Evolutionary conservation across 805 yeast species (phyloP), one percentile per base, ranked within the genome.

Genomic region (Kodamaea fukazawae): DNA sequence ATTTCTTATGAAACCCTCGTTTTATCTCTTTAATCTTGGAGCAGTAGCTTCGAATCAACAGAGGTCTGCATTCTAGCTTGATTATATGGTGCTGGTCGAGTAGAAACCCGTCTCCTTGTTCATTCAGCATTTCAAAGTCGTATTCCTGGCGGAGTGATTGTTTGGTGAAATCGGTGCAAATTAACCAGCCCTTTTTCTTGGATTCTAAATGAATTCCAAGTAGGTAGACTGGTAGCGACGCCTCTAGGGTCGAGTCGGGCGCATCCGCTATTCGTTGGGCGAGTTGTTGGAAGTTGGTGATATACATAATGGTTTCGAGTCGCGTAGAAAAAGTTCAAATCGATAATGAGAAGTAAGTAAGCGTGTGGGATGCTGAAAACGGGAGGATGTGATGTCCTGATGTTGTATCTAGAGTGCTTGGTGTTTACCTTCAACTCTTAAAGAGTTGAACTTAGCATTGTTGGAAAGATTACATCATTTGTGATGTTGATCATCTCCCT

Each of bases 141-240:
- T 25, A 14, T 12, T 34, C 30, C 10, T 6, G 11, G 7, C 9
- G 7, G 8, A 5, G 6, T 11, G 14, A 5, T 8, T 30, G 33
- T 10, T 7, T 15, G 17, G 43, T 46, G 23, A 42, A 46, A 25
- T 46, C 49, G 2, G 49, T 34, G 16, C 40, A 38, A 14, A 46
- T 33, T 4, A 43, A 13, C 17, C 14, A 13, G 10, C 40, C 44
- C 5, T 34, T 26, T 23, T 33, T 38, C 39, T 16, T 30, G n/a
- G 29, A 36, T 11, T 23, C 38, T 14, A 29, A 17, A 29, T 26
- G 27, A 15, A 43, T 36, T 7, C 41, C 36, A 8, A 41, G 36
- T 9, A 46, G 23, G 28, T 43, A 41, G 9, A 43, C 46, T 5
- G 48, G 46, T 5, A 42, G 8, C 2, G 22, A 14, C 16, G 26